phyloP scores from a whole-genome alignment of 192 early-diverging fungal genomes.

The Gigaspora rosea region DNA sequence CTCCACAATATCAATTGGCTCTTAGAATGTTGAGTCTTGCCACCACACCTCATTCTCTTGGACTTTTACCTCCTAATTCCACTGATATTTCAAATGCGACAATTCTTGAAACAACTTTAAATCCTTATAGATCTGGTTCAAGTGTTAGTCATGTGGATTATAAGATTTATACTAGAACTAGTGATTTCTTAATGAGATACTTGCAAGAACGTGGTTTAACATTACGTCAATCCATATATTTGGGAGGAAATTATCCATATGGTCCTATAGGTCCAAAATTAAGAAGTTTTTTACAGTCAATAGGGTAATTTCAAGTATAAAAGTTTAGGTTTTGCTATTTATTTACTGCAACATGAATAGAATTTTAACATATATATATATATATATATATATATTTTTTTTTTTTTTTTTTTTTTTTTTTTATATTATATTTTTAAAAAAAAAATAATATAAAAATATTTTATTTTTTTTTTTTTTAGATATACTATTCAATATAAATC shows the following conservation, averaged over 20 bases:
- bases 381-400: no score
- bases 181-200: conserved; percentile 50
- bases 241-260: conserved; percentile 16
- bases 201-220: conserved; percentile 40
- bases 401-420: no score
- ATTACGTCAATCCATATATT: conserved; percentile 24
- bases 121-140: conserved; percentile 40
- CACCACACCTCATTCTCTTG: conserved; percentile 15
- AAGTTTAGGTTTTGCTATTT: no score
- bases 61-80: conserved; percentile 12
- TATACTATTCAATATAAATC: no score
- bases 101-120: conserved; percentile 43
- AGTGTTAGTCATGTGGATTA: conserved; percentile 47
- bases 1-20: conserved; percentile 22
- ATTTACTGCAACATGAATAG: no score
- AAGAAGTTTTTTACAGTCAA: conserved; percentile 14
- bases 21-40: not conserved
- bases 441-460: no score
- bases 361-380: no score
- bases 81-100: conserved; percentile 12
- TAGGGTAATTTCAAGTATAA: conserved; percentile 32
- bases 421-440: no score
- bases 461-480: no score
- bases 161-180: conserved; percentile 27
- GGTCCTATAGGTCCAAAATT: conserved; percentile 45